These are phyloP conservation scores for Ceratopteris richardii DNA, from an alignment of 75 land plant species.

Conservation along the genomic window DNA sequence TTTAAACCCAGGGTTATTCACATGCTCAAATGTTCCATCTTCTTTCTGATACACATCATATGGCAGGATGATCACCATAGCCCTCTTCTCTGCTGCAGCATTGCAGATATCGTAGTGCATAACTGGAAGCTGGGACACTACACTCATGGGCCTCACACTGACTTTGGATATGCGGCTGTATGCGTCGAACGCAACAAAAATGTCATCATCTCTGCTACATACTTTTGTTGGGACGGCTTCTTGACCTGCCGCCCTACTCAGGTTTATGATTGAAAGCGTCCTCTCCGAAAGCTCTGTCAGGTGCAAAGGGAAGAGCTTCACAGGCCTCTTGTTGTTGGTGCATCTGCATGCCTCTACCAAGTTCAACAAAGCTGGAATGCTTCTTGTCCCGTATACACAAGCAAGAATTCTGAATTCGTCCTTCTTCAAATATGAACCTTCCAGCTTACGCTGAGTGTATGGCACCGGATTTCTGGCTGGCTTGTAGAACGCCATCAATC, in stretches of 20 bases:
- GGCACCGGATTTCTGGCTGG: constrained; percentile 56
- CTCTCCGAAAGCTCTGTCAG: no score
- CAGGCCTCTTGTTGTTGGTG: constrained; percentile 29
- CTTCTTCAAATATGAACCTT: constrained; percentile 10
- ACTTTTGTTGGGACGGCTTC: no score
- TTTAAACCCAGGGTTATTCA: not conserved
- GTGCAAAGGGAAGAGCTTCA: constrained; percentile 50
- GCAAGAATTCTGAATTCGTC: constrained; percentile 42
- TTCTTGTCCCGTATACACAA: constrained; percentile 43
- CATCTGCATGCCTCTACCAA: constrained; percentile 40
- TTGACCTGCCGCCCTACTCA: constrained; percentile 45
- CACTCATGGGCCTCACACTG: not conserved
- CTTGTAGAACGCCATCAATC: constrained; percentile 60
- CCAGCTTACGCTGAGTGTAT: constrained; percentile 45
- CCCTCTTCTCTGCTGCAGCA: not conserved
- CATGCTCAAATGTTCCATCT: not conserved
- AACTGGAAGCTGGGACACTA: not conserved
- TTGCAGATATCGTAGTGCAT: not conserved
- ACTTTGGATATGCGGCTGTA: no score
- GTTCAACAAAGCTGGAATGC: constrained; percentile 41
- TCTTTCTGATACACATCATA: constrained; percentile 6
- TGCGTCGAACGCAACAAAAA: no score
- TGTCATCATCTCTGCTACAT: no score
- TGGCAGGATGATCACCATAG: not conserved
- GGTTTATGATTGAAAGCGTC: constrained; percentile 48